Conservation (phyloP, 1,284 basidiomycete species). For the Heterobasidion occidentale region DNA sequence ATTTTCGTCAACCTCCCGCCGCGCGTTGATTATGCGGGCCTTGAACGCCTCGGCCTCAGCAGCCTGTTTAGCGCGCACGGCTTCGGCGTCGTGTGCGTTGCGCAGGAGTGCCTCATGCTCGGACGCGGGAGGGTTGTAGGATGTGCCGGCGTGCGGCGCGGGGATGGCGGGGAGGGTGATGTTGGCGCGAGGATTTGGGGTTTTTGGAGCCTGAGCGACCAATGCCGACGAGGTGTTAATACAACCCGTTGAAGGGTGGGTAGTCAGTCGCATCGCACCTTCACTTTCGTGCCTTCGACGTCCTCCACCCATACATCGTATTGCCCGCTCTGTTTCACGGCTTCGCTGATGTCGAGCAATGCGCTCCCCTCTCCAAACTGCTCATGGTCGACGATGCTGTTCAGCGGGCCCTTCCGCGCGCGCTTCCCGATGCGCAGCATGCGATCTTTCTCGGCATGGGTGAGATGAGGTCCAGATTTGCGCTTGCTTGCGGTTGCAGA, state of each 20-base stretch:
- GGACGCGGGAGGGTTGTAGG: constrained; percentile 86
- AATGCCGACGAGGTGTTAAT: neutral
- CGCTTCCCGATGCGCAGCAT: constrained; percentile 70
- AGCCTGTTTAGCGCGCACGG: constrained; percentile 44
- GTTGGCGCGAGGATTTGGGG: constrained; percentile 37
- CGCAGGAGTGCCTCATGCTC: constrained; percentile 74
- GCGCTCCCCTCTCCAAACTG: constrained; percentile 59
- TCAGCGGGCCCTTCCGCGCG: constrained; percentile 61
- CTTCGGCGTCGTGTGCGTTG: constrained; percentile 65
- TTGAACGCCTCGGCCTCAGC: constrained; percentile 49
- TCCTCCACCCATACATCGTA: constrained; percentile 60
- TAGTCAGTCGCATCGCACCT: constrained; percentile 29
- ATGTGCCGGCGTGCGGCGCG: constrained; percentile 79
- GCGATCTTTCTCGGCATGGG: constrained; percentile 63
- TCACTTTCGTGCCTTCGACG: constrained; percentile 31
- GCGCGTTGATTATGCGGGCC: constrained; percentile 47
- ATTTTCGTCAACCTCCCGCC: constrained; percentile 19
- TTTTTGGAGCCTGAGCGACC: constrained; percentile 35
- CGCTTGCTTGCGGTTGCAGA: constrained; percentile 24
- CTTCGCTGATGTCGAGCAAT: constrained; percentile 50
- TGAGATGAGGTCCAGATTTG: constrained; percentile 20
- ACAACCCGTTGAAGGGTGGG: too few species aligned
- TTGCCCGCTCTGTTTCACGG: constrained; percentile 61
- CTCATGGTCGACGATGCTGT: constrained; percentile 57
- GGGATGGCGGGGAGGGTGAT: constrained; percentile 63